A percentile compares a stretch with the other conserved stretches of the same genome.
These are phyloP conservation scores for Castanea crenata DNA, from an alignment of 306 rosid species.

Conservation along the genomic window DNA sequence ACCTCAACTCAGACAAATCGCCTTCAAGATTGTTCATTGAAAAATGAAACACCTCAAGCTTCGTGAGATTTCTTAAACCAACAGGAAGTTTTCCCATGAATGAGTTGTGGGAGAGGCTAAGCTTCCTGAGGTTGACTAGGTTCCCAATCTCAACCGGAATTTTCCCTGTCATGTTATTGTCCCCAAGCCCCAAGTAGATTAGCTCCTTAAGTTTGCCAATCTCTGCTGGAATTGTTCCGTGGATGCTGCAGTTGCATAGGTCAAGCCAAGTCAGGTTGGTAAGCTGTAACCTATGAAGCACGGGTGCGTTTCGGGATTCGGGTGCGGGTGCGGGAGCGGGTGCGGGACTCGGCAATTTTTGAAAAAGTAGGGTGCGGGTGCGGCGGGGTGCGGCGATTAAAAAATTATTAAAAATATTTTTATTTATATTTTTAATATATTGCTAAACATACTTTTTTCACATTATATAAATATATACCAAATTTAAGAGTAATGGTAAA, in stretches of 20 bases:
- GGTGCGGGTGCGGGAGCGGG: too few species aligned
- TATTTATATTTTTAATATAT: too few species aligned
- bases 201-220: conserved; percentile 70
- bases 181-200: conserved; percentile 49
- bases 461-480: too few species aligned
- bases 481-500: too few species aligned
- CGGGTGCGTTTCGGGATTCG: too few species aligned
- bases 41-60: conserved; percentile 50
- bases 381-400: too few species aligned
- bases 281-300: too few species aligned
- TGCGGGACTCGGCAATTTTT: too few species aligned
- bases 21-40: conserved; percentile 59
- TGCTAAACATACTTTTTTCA: too few species aligned
- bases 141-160: conserved; percentile 64
- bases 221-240: conserved; percentile 58
- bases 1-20: conserved; percentile 47
- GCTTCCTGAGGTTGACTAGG: conserved; percentile 71
- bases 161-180: conserved; percentile 53
- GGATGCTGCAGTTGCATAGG: conserved; percentile 53
- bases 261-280: conserved; percentile 57
- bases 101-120: conserved; percentile 51
- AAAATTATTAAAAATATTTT: too few species aligned
- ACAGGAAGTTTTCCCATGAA: conserved; percentile 52
- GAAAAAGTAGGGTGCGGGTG: too few species aligned
- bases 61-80: conserved; percentile 28